Base-by-base conservation (phyloP, 768 basidiomycete species). In the Lentinula sp. region DNA sequence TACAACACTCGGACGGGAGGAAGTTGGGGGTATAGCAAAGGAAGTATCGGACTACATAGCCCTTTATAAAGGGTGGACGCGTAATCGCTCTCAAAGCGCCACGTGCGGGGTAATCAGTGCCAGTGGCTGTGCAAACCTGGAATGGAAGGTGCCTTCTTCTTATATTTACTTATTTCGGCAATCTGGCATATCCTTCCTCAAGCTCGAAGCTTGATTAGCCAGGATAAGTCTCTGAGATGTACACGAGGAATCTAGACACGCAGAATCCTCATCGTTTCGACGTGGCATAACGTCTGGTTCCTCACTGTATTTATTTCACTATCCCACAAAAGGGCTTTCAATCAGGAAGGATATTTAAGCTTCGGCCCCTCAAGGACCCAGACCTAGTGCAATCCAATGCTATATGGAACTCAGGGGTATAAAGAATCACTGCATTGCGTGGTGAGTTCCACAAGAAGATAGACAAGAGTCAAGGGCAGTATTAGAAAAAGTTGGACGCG, bases 41-140 rank as follows among this genome's bases (percentile, higher is more conserved):
- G 6, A 4, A 32, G n/a, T 9, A 34, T n/a, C 34, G 21, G 39
- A 15, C 50, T 52, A 43, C 46, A 48, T 48, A 48, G 46, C 46
- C 34, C 52, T 54, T 54, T 54, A 54, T 54, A 54, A 54, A 54
- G 28, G 52, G 52, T 54, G 52, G 52, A 54, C 52, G 52, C 52
- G 52, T 54, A 54, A 54, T 54, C 52, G 39, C 31, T 53, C 18
- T 53, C 9, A n/a, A 53, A 34, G 15, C 39, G 52, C 34, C 32
- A 40, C 32, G 32, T 34, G 52, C 52, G 52, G 52, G 32, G 52
- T 54, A 34, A 54, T 34, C 52, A 34, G 16, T 34, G 13, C 32
- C 28, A 54, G 34, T 54, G 34, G 32, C 52, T 35, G 52, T 40
- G 34, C 39, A 28, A 28, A 54, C 52, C 39, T 40, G 52, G 16